A percentile compares a stretch with the other conserved stretches of the same genome.
Evolutionary conservation across 345 rosid genomes (phyloP).

Genomic region (Acer campestre): DNA sequence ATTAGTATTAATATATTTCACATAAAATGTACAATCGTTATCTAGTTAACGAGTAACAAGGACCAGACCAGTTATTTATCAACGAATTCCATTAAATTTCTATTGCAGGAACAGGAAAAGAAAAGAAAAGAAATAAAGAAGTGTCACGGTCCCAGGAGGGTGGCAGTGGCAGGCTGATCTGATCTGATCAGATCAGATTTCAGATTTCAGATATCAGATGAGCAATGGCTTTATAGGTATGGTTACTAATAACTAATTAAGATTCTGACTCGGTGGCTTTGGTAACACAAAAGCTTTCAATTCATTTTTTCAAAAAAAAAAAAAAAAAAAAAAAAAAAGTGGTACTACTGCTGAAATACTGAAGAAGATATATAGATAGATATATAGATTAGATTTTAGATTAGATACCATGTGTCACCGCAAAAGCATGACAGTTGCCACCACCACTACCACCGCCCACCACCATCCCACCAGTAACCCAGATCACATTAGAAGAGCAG

Average conservation of each 20-base stretch:
- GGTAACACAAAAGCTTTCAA: constrained; percentile 12
- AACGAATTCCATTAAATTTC: not conserved
- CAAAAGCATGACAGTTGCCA: not conserved
- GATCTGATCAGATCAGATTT: not conserved
- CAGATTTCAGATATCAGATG: too few species aligned
- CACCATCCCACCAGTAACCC: not conserved
- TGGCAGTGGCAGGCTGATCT: not conserved
- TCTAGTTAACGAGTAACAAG: not conserved
- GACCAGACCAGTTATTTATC: not conserved
- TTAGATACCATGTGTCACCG: constrained; percentile 21
- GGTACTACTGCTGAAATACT: not conserved
- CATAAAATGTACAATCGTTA: not conserved
- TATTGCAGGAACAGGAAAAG: not conserved
- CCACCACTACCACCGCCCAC: not conserved
- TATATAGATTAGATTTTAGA: not conserved
- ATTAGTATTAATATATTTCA: too few species aligned
- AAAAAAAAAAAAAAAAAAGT: constrained; percentile 10
- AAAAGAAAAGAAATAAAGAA: not conserved
- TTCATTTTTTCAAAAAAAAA: not conserved
- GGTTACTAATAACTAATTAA: too few species aligned
- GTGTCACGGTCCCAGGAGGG: not conserved
- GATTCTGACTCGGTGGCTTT: constrained; percentile 10
- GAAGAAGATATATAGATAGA: not conserved
- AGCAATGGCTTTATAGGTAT: not conserved
- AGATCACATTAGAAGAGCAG: not conserved